These are phyloP conservation scores for Debaryomycetaceae sp. DNA, from an alignment of 1,139 yeast genomes.

Conservation along the genomic window DNA sequence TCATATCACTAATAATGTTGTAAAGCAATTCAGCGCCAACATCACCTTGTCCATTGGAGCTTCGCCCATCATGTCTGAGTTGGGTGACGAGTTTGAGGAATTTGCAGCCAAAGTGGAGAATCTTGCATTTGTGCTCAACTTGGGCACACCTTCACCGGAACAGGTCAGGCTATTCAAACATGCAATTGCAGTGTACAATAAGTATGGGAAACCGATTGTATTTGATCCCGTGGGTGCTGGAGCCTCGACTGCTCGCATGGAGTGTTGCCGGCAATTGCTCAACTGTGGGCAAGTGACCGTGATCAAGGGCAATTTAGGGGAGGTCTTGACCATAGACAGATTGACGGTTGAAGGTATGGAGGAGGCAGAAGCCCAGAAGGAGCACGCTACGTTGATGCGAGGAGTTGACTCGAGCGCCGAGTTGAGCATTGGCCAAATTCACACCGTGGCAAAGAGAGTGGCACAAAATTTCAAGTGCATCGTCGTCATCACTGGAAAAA, in stretches of 20 bases:
- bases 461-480: conserved; percentile 53
- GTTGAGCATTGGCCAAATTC: conserved; percentile 22
- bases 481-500: conserved; percentile 63
- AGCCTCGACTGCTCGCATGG: conserved; percentile 60
- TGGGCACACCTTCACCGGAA: conserved; percentile 63
- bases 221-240: conserved; percentile 95
- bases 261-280: conserved; percentile 45
- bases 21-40: conserved; percentile 83
- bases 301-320: conserved; percentile 87
- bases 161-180: conserved; percentile 40
- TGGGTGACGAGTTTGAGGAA: conserved; percentile 62
- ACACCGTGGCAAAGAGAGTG: conserved; percentile 45
- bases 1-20: conserved; percentile 88
- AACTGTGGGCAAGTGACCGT: conserved; percentile 61
- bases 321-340: conserved; percentile 48
- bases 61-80: conserved; percentile 91
- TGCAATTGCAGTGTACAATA: conserved; percentile 61
- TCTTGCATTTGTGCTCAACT: conserved; percentile 60
- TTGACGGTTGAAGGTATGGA: conserved; percentile 23
- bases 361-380: neutral
- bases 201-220: conserved; percentile 55
- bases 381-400: conserved; percentile 39
- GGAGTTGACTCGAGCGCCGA: conserved; percentile 67
- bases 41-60: conserved; percentile 84
- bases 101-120: conserved; percentile 51